These are phyloP conservation scores for Dentipellis sp. DNA, from an alignment of 768 basidiomycete genomes.

Conservation along the genomic window DNA sequence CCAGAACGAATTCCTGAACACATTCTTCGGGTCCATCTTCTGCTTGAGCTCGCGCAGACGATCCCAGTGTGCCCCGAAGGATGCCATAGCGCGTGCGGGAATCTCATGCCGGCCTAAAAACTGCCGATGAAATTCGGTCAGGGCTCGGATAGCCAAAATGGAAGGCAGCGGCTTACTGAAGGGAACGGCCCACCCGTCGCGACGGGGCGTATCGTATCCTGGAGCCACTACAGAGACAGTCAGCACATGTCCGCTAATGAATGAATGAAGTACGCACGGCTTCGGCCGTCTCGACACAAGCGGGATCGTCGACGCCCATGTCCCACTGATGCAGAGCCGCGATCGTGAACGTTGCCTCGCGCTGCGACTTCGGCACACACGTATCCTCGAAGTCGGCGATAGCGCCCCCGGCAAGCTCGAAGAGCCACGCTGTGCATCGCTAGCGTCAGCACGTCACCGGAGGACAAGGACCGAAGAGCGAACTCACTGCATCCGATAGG, in stretches of 20 bases:
- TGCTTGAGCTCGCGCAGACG: slow-evolving; percentile 65
- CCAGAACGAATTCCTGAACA: slow-evolving; percentile 79
- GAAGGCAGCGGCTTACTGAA: slow-evolving; percentile 45
- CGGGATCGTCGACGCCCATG: slow-evolving; percentile 68
- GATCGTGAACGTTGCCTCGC: slow-evolving; percentile 76
- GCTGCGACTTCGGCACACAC: slow-evolving; percentile 69
- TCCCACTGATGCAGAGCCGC: slow-evolving; percentile 93
- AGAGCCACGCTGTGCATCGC: slow-evolving; percentile 66
- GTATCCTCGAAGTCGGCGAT: slow-evolving; percentile 63
- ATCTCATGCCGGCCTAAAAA: slow-evolving; percentile 69
- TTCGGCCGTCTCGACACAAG: slow-evolving; percentile 78
- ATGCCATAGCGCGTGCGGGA: slow-evolving; percentile 50
- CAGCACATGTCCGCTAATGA: slow-evolving; percentile 5
- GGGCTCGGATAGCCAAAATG: not conserved
- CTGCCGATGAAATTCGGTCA: slow-evolving; percentile 26
- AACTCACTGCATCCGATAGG: slow-evolving; percentile 87
- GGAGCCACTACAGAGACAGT: slow-evolving; percentile 56
- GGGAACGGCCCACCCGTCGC: slow-evolving; percentile 77
- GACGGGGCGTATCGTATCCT: slow-evolving; percentile 59
- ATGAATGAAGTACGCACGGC: slow-evolving; percentile 36
- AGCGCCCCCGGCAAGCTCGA: slow-evolving; percentile 83
- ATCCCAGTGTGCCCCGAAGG: slow-evolving; percentile 69
- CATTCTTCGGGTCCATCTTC: slow-evolving; percentile 63
- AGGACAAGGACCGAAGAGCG: not conserved
- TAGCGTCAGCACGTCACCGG: not conserved